A percentile compares a stretch with the other conserved stretches of the same genome.
Evolutionary conservation across 306 rosid genomes (phyloP).

Genomic region (Vicia faba): DNA sequence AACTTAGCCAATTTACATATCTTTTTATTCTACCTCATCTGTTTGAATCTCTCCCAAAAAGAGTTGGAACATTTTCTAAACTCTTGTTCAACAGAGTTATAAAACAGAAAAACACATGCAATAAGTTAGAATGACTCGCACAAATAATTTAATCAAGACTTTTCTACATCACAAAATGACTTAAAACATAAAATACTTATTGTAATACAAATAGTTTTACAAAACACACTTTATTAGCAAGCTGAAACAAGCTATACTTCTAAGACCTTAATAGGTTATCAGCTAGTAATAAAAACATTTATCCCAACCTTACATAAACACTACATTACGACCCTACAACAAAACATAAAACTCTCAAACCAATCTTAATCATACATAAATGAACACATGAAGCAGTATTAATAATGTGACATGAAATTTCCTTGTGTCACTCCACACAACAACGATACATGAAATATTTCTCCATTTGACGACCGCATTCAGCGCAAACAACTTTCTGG

Average conservation of each 20-base stretch:
- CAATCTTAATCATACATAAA: conserved; percentile 17
- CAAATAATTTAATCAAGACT: too few relatives aligned
- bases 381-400: neutral
- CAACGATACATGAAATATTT: conserved; percentile 88
- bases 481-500: conserved; percentile 71
- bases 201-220: conserved; percentile 1
- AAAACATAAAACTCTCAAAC: conserved; percentile 4
- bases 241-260: conserved; percentile 8
- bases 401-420: too few relatives aligned
- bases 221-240: conserved; percentile 32
- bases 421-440: conserved; percentile 48
- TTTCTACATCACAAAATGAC: too few relatives aligned
- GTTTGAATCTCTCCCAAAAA: too few relatives aligned
- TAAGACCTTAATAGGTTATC: conserved; percentile 17
- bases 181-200: too few relatives aligned
- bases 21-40: too few relatives aligned
- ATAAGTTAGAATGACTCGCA: too few relatives aligned
- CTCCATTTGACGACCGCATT: conserved; percentile 89
- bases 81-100: too few relatives aligned
- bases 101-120: too few relatives aligned
- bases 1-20: too few relatives aligned
- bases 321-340: conserved; percentile 3
- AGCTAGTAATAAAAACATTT: conserved; percentile 12
- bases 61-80: too few relatives aligned
- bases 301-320: conserved; percentile 3